These are phyloP conservation scores for Hypoxylon perforatum DNA, from an alignment of 495 filamentous ascomycete genomes.

Conservation along the genomic window DNA sequence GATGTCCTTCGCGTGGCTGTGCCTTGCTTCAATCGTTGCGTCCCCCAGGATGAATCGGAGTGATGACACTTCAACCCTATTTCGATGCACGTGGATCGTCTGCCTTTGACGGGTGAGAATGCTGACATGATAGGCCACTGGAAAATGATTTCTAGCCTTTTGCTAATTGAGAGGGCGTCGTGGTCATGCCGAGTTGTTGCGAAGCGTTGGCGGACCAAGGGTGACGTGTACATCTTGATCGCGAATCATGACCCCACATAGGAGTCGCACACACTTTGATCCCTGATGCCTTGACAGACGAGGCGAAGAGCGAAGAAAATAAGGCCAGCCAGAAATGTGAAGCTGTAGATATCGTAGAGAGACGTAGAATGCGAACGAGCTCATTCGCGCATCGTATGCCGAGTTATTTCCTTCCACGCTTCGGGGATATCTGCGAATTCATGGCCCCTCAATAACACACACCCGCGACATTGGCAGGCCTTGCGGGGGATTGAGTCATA, in stretches of 20 bases:
- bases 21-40: background rate
- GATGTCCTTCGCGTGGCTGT: background rate
- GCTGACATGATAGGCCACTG: background rate
- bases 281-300: background rate
- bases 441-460: constrained; percentile 17
- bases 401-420: constrained; percentile 8
- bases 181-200: constrained; percentile 30
- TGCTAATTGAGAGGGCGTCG: constrained; percentile 15
- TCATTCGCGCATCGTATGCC: constrained; percentile 3
- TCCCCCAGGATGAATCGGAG: background rate
- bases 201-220: constrained; percentile 32
- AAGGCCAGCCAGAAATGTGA: background rate
- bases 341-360: background rate
- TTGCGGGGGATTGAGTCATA: constrained; percentile 39
- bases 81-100: background rate
- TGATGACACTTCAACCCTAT: background rate
- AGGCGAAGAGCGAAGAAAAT: constrained; percentile 5
- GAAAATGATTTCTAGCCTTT: constrained; percentile 1
- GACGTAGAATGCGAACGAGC: background rate
- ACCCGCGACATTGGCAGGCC: constrained; percentile 19
- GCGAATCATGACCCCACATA: constrained; percentile 37
- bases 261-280: constrained; percentile 4
- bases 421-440: background rate
- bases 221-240: constrained; percentile 41
- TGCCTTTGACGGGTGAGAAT: background rate